These are phyloP conservation scores for Mycena kentingensis DNA, from an alignment of 768 basidiomycete species.

Conservation along the genomic window DNA sequence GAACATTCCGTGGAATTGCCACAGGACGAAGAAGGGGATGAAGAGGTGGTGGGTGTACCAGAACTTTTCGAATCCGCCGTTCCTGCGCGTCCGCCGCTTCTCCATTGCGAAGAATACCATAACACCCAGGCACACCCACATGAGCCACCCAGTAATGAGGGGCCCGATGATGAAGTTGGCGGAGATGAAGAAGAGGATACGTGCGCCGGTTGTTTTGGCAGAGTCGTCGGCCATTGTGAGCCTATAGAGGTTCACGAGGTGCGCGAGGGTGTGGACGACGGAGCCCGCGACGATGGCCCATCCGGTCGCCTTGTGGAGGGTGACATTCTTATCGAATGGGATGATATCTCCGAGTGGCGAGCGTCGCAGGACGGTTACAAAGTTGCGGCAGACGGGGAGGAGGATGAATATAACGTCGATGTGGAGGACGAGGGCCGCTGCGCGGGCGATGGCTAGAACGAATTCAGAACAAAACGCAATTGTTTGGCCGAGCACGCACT, in stretches of 20 bases:
- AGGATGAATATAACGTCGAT: slow-evolving; percentile 93
- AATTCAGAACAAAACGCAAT: neutral
- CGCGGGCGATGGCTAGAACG: slow-evolving; percentile 75
- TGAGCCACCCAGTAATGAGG: slow-evolving; percentile 84
- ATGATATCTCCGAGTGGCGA: slow-evolving; percentile 85
- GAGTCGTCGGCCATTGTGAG: slow-evolving; percentile 59
- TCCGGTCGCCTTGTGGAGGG: slow-evolving; percentile 86
- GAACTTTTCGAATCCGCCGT: slow-evolving; percentile 71
- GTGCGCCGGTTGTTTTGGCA: slow-evolving; percentile 55
- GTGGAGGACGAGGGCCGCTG: slow-evolving; percentile 88
- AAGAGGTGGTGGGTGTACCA: slow-evolving; percentile 91
- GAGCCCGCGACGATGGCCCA: slow-evolving; percentile 87
- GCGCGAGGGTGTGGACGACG: slow-evolving; percentile 75
- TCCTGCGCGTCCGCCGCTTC: slow-evolving; percentile 67
- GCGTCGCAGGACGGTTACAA: slow-evolving; percentile 84
- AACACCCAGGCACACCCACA: slow-evolving; percentile 68
- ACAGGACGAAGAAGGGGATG: slow-evolving; percentile 87
- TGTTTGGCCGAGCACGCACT: slow-evolving; percentile 35
- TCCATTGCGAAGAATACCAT: slow-evolving; percentile 89
- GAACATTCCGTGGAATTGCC: slow-evolving; percentile 97
- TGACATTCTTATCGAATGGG: slow-evolving; percentile 92
- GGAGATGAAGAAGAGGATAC: slow-evolving; percentile 67
- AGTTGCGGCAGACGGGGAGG: slow-evolving; percentile 92
- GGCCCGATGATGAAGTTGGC: slow-evolving; percentile 86
- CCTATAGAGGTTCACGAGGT: slow-evolving; percentile 82